Conservation (phyloP, 2,329 filamentous ascomycete species). For the Sclerotinia nivalis region DNA sequence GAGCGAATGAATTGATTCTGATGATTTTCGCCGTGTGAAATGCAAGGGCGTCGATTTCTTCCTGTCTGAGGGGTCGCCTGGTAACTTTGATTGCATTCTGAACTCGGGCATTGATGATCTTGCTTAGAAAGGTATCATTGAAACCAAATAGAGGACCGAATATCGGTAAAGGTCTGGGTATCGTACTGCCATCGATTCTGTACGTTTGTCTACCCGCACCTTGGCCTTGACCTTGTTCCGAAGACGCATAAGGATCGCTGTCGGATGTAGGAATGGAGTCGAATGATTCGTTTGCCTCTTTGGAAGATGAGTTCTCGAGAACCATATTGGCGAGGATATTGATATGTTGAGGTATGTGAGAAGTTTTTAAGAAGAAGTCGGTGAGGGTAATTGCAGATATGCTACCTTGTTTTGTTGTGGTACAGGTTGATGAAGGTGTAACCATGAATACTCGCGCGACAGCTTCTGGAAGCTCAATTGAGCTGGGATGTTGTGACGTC, state of each 20-base stretch:
- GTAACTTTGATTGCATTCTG: slow-evolving; percentile 1
- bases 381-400: slow-evolving; percentile 25
- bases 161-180: slow-evolving; percentile 36
- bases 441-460: slow-evolving; percentile 10
- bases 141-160: slow-evolving; percentile 34
- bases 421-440: neutral
- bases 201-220: neutral
- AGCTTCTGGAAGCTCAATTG: slow-evolving; percentile 5
- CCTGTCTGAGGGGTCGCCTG: slow-evolving; percentile 32
- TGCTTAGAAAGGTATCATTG: slow-evolving; percentile 23
- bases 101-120: neutral
- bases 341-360: slow-evolving; percentile 1
- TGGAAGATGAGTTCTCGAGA: slow-evolving; percentile 33
- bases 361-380: slow-evolving; percentile 8
- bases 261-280: slow-evolving; percentile 36
- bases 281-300: slow-evolving; percentile 26
- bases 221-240: slow-evolving; percentile 1
- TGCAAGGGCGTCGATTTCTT: slow-evolving; percentile 37
- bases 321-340: slow-evolving; percentile 30
- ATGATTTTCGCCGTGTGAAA: slow-evolving; percentile 37
- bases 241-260: slow-evolving; percentile 35
- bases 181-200: slow-evolving; percentile 23
- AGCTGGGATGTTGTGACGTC: slow-evolving; percentile 14
- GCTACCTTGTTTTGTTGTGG: neutral
- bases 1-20: slow-evolving; percentile 35